Percentiles rank a stretch among this genome's conserved stretches.
Conservation (phyloP, 805 yeast genomes). For the Wickerhamomyces hampshirensis region DNA sequence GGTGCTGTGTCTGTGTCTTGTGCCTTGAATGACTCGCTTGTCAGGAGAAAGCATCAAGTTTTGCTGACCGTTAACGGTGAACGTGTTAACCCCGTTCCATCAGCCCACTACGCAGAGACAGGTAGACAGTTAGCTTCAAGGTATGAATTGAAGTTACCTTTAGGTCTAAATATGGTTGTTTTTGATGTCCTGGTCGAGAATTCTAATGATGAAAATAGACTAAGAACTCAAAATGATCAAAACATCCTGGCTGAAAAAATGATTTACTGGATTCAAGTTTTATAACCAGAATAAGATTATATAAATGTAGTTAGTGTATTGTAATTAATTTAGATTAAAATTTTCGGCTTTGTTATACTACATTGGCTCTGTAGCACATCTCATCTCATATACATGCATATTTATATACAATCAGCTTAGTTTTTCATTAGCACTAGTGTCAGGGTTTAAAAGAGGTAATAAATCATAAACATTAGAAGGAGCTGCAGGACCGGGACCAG, state of each 20-base stretch:
- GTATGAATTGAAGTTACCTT: conserved; percentile 41
- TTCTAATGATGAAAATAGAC: conserved; percentile 20
- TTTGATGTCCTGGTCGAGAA: conserved; percentile 32
- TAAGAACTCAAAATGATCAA: conserved; percentile 10
- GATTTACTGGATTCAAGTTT: conserved; percentile 37
- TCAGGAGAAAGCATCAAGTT: conserved; percentile 33
- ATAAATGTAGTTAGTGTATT: not conserved
- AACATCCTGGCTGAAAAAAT: conserved; percentile 26
- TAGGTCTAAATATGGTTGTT: conserved; percentile 42
- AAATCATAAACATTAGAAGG: no score
- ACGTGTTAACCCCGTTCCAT: conserved; percentile 37
- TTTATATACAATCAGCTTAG: no score
- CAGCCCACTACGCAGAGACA: conserved; percentile 32
- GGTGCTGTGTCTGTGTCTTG: conserved; percentile 42
- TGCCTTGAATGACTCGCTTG: conserved; percentile 37
- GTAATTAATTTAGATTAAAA: no score
- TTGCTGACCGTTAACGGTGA: conserved; percentile 41
- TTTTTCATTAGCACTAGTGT: no score
- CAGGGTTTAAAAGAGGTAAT: no score
- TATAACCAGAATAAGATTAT: conserved; percentile 1
- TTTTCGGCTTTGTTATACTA: no score
- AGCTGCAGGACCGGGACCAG: no score
- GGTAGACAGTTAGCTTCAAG: conserved; percentile 27
- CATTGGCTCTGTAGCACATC: no score
- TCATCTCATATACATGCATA: no score